phyloP scores from a whole-genome alignment of 2,329 filamentous ascomycete genomes.

The Ophiostoma ulmi region DNA sequence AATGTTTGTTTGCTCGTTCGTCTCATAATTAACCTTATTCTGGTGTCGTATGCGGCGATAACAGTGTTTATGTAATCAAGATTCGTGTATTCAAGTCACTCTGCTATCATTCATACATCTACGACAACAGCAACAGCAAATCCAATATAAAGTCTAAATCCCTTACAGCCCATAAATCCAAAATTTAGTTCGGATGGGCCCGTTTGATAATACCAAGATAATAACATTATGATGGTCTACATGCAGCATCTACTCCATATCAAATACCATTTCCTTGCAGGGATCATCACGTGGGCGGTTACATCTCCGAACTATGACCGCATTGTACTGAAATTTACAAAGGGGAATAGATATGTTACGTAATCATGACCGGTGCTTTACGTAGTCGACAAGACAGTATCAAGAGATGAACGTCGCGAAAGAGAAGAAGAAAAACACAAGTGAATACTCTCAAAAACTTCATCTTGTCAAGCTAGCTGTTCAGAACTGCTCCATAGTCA shows the following conservation, averaged over 20 bases:
- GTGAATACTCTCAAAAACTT: too few relatives aligned
- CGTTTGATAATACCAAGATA: background rate
- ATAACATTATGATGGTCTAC: constrained; percentile 4
- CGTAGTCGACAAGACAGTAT: background rate
- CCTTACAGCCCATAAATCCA: background rate
- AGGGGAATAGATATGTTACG: background rate
- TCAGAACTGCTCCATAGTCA: background rate
- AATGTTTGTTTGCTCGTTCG: background rate
- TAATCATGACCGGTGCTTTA: background rate
- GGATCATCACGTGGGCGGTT: background rate
- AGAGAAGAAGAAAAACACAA: too few relatives aligned
- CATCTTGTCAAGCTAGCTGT: too few relatives aligned
- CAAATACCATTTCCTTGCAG: background rate
- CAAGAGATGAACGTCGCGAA: background rate
- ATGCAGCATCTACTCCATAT: background rate
- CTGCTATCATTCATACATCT: too few relatives aligned
- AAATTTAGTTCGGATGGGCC: background rate
- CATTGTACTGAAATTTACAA: background rate
- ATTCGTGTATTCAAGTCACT: too few relatives aligned
- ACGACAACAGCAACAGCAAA: background rate
- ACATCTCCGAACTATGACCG: too few relatives aligned
- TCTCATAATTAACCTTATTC: background rate
- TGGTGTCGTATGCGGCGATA: background rate
- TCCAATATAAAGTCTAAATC: background rate
- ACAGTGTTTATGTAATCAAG: background rate